phyloP scores from a whole-genome alignment of 768 basidiomycete genomes.

The Polyporus arcularius region DNA sequence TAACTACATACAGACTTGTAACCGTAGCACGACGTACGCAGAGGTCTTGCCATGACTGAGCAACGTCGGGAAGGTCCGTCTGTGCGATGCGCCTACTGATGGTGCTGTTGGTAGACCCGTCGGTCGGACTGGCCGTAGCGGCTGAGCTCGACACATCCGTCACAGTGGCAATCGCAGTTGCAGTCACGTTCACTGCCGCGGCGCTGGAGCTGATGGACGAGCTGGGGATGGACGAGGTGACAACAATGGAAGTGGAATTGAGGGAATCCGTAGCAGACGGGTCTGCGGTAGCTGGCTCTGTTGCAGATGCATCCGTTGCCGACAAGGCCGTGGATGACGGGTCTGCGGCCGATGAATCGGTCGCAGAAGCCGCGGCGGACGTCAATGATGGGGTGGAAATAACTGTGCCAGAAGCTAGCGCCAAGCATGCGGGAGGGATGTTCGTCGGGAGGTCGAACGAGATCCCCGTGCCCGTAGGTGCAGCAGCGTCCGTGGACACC shows the following conservation, averaged over 20 bases:
- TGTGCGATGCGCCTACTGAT: conserved; percentile 32
- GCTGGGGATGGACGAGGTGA: not conserved
- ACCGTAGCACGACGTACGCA: conserved; percentile 27
- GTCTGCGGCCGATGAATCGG: not conserved
- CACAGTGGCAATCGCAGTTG: not conserved
- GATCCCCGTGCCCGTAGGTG: not conserved
- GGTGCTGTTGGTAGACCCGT: not conserved
- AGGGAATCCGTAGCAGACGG: too few relatives aligned
- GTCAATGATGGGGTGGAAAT: not conserved
- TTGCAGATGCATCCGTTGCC: not conserved
- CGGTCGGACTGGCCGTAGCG: not conserved
- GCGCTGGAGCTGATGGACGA: not conserved
- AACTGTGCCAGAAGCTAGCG: conserved; percentile 4
- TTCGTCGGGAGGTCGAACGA: conserved; percentile 8
- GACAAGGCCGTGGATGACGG: not conserved
- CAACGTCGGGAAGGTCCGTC: conserved; percentile 38
- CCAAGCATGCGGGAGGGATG: conserved; percentile 16
- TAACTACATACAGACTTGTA: too few relatives aligned
- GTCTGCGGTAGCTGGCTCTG: not conserved
- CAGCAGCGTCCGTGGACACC: not conserved
- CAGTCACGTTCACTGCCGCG: not conserved
- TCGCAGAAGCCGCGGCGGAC: not conserved
- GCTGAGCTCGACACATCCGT: not conserved
- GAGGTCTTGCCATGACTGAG: conserved; percentile 46
- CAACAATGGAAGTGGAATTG: too few relatives aligned